Evolutionary conservation across 2,329 filamentous ascomycete species (phyloP), one percentile per base, ranked within the genome.

Genomic region (Alternaria triticimaculans): DNA sequence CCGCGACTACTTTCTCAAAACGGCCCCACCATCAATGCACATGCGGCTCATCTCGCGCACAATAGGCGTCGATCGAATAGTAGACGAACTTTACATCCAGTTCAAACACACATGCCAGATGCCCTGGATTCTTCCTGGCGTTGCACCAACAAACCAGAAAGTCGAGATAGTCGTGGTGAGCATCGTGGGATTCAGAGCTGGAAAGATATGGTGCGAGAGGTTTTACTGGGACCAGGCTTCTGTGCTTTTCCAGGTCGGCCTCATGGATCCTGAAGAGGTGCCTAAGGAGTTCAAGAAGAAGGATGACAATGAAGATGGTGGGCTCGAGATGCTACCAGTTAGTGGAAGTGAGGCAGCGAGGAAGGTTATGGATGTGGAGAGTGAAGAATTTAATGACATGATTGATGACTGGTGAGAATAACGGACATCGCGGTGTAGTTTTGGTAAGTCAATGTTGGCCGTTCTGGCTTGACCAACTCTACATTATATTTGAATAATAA

Each of bases 171-270:
- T 86, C 0, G 75, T 89, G 2, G 84, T 89, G 2, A 85, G 82
- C 56, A 85, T 89, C 9, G 86, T 89, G 3, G 83, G 83, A 28
- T 79, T 89, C 57, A 78, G 85, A 14, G 86, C 81, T 0, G 85
- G 84, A 0, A 85, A 84, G 66, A 74, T 89, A 12, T 86, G 84
- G 75, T 84, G 83, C 18, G 87, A 89, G 72, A 83, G 88, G 55
- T 77, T 88, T 4, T 89, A 89, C 71, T 89, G 87, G 87, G 87
- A 89, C 68, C 87, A 89, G 69, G 87, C 87, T 10, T 85, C 82
- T 51, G 87, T 89, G 8, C 73, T 89, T 14, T 84, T 88, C 48
- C 87, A 89, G 71, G 80, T 87, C 0, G 87, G 87, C 0, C 69
- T 89, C 62, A 62, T 89, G 54, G 86, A 88, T 76, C 83, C 86